phyloP scores from a whole-genome alignment of 345 rosid species.

The Arabis alpina region DNA sequence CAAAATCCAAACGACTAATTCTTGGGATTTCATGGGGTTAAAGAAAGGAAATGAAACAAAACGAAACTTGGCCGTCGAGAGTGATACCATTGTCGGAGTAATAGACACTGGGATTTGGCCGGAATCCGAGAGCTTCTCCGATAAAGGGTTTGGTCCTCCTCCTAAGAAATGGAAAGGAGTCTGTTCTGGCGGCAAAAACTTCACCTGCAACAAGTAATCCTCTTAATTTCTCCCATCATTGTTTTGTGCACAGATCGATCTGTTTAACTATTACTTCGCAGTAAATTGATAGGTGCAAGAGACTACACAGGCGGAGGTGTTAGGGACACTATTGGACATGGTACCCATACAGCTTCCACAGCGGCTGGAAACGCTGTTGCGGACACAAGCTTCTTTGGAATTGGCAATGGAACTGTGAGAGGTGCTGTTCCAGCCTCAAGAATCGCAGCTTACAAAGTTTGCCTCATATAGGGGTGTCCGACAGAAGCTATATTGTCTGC shows the following conservation, averaged over 20 bases:
- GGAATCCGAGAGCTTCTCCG: conserved; percentile 55
- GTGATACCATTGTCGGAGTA: conserved; percentile 50
- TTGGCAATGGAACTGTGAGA: conserved; percentile 52
- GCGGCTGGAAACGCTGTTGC: conserved; percentile 53
- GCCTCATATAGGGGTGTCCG: neutral
- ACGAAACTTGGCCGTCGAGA: conserved; percentile 25
- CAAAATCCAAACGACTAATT: conserved; percentile 49
- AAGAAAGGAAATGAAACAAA: conserved; percentile 30
- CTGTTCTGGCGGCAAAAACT: conserved; percentile 46
- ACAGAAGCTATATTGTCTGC: conserved; percentile 39
- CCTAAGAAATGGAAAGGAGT: conserved; percentile 56
- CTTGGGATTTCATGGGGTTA: conserved; percentile 61
- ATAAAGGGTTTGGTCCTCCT: conserved; percentile 53
- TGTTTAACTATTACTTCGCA: too few relatives aligned
- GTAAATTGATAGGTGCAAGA: conserved; percentile 57
- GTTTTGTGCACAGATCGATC: too few relatives aligned
- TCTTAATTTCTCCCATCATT: neutral
- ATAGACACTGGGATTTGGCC: conserved; percentile 58
- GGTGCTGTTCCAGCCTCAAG: conserved; percentile 61
- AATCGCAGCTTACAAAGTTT: conserved; percentile 54
- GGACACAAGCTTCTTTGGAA: conserved; percentile 43
- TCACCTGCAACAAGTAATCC: conserved; percentile 57
- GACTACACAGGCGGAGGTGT: conserved; percentile 36
- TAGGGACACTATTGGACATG: conserved; percentile 49
- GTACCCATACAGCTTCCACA: conserved; percentile 60